Evolutionary conservation across 139 green algal genomes (phyloP).

Genomic region (Helicosporidium sp.): DNA sequence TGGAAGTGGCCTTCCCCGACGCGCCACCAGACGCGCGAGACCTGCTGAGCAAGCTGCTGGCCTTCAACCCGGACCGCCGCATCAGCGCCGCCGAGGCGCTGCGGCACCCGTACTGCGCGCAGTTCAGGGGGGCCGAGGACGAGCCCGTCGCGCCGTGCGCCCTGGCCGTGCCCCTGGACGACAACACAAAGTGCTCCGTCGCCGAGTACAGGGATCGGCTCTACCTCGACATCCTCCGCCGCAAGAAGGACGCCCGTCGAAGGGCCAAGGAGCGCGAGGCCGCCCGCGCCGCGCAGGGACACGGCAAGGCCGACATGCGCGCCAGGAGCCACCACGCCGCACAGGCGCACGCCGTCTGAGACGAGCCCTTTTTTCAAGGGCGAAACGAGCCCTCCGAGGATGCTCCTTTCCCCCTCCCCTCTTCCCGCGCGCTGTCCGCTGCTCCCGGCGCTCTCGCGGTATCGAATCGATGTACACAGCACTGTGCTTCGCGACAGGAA

Average conservation of each 20-base stretch:
- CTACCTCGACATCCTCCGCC: conserved; percentile 70
- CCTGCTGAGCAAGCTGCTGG: conserved; percentile 56
- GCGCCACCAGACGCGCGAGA: conserved; percentile 57
- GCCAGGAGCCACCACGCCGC: too few species aligned
- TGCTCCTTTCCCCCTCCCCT: too few species aligned
- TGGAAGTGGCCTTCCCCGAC: conserved; percentile 57
- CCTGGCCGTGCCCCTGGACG: conserved; percentile 80
- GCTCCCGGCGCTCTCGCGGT: too few species aligned
- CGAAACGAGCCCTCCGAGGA: too few species aligned
- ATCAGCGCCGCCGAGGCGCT: conserved; percentile 73
- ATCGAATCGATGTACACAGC: too few species aligned
- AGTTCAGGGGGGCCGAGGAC: conserved; percentile 77
- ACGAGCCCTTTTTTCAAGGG: too few species aligned
- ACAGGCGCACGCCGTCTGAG: too few species aligned
- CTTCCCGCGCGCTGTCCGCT: too few species aligned
- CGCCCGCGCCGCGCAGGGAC: conserved; percentile 3
- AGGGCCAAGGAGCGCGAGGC: conserved; percentile 34
- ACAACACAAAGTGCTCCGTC: conserved; percentile 77
- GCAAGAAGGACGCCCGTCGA: conserved; percentile 57
- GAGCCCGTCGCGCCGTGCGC: conserved; percentile 43
- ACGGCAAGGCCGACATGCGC: neutral
- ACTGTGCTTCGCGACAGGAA: too few species aligned
- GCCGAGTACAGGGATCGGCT: conserved; percentile 58
- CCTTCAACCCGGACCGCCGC: conserved; percentile 68
- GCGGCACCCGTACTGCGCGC: conserved; percentile 78